Evolutionary conservation across 225 moss, liverwort and hornwort genomes (phyloP), one percentile per base, ranked within the genome.

Genomic region (Pseudisothecium myosuroides): DNA sequence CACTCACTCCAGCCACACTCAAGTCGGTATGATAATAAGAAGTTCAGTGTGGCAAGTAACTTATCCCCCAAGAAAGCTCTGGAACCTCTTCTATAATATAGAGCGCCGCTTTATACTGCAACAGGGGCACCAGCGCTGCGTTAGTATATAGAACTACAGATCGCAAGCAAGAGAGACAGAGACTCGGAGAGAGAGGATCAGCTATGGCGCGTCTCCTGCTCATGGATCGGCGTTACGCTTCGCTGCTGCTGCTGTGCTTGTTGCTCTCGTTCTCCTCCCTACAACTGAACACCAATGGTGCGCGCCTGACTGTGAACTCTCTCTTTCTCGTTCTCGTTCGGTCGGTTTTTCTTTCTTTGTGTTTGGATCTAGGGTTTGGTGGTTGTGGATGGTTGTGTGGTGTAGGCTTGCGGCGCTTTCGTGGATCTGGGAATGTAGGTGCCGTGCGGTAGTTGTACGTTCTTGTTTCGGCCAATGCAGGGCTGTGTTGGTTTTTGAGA

Each of bases 171-270:
- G 49, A 23, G 49, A 49, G 39, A 43, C 6, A 20, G 41, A 36
- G 80, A 64, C 31, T 23, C 14, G 43, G 5, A 41, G 47, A 76
- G 52, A n/a, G 81, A 60, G 58, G 58, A n/a, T 59, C 69, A 85
- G 87, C 87, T 21, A 93, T 93, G 93, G 93, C 91, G 90, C 91
- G 92, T 50, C 94, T 91, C 56, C 86, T 91, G 66, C 82, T 92
- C 88, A 92, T 93, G 92, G 92, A 91, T 83, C 92, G 92, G 47
- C 94, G 93, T 36, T 76, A 75, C 56, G 90, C 90, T 28, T 74
- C 88, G 39, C 81, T 91, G 59, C 86, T 92, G 54, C 86, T 92
- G 65, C 88, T 95, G 73, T 93, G 93, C 81, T 41, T 93, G 86
- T 62, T 95, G 62, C 90, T 95, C 82, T 88, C 93, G 28, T 90